phyloP scores from a whole-genome alignment of 2,329 filamentous ascomycete species.

The Penicillium decumbens region DNA sequence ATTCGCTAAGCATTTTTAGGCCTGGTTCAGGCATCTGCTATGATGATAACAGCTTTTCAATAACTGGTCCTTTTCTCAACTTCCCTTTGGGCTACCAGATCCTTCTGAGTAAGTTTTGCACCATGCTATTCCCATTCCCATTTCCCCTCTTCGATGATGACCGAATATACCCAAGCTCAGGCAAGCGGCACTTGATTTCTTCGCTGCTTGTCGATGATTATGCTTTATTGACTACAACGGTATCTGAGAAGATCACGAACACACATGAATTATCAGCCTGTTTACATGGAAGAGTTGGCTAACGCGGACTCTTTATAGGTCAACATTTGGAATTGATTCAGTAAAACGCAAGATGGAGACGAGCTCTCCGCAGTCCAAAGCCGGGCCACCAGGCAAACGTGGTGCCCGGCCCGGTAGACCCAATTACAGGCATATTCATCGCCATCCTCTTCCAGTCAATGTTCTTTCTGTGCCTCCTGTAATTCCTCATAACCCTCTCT shows the following conservation, averaged over 20 bases:
- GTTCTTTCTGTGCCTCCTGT: slow-evolving; percentile 81
- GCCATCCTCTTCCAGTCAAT: slow-evolving; percentile 71
- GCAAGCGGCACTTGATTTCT: slow-evolving; percentile 50
- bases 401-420: slow-evolving; percentile 35
- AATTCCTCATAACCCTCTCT: slow-evolving; percentile 88
- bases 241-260: slow-evolving; percentile 68
- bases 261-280: slow-evolving; percentile 5
- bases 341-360: slow-evolving; percentile 1
- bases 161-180: slow-evolving; percentile 42
- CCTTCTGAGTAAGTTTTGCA: slow-evolving; percentile 18
- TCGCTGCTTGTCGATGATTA: slow-evolving; percentile 46
- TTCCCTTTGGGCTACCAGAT: slow-evolving; percentile 2
- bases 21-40: not conserved
- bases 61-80: slow-evolving; percentile 2
- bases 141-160: slow-evolving; percentile 43
- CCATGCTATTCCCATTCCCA: slow-evolving; percentile 7
- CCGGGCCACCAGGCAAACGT: slow-evolving; percentile 19
- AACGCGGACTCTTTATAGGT: slow-evolving; percentile 13
- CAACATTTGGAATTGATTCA: not conserved
- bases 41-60: slow-evolving; percentile 1
- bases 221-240: slow-evolving; percentile 85
- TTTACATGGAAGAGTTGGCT: slow-evolving; percentile 20
- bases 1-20: not conserved
- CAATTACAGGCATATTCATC: slow-evolving; percentile 73
- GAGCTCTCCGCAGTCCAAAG: slow-evolving; percentile 3